phyloP scores from a whole-genome alignment of 2,329 filamentous ascomycete genomes.

The Aspergillus spinulosporus region DNA sequence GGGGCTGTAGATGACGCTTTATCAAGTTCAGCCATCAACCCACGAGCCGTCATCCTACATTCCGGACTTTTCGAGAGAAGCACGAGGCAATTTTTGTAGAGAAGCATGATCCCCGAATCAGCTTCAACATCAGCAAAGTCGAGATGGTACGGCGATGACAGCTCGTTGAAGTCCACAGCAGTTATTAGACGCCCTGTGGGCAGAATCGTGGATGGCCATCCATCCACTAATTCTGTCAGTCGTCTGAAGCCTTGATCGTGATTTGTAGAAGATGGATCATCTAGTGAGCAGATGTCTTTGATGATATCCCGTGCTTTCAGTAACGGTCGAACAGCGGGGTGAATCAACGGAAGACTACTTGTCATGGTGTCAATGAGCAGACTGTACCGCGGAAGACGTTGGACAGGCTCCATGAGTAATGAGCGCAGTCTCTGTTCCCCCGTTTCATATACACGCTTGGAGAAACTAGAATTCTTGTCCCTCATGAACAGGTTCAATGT shows the following conservation, averaged over 20 bases:
- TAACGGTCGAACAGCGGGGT: constrained; percentile 79
- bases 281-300: constrained; percentile 93
- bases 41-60: constrained; percentile 68
- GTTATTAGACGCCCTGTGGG: constrained; percentile 77
- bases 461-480: constrained; percentile 77
- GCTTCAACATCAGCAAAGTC: constrained; percentile 45
- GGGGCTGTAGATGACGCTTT: constrained; percentile 64
- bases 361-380: constrained; percentile 95
- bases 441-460: constrained; percentile 73
- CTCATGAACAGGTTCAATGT: constrained; percentile 75
- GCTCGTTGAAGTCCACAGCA: constrained; percentile 75
- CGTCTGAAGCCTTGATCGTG: constrained; percentile 73
- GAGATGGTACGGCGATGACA: constrained; percentile 68
- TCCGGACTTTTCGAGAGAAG: constrained; percentile 70
- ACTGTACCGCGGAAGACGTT: constrained; percentile 90
- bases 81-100: constrained; percentile 81
- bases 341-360: constrained; percentile 77
- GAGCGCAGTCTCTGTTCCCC: constrained; percentile 91
- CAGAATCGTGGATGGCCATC: constrained; percentile 71
- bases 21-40: constrained; percentile 80
- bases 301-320: constrained; percentile 90
- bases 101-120: constrained; percentile 69
- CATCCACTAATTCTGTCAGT: constrained; percentile 72
- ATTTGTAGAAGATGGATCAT: constrained; percentile 64
- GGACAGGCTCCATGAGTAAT: constrained; percentile 91